Conservation (phyloP, 2,329 filamentous ascomycete species). For the Biscogniauxia marginata region DNA sequence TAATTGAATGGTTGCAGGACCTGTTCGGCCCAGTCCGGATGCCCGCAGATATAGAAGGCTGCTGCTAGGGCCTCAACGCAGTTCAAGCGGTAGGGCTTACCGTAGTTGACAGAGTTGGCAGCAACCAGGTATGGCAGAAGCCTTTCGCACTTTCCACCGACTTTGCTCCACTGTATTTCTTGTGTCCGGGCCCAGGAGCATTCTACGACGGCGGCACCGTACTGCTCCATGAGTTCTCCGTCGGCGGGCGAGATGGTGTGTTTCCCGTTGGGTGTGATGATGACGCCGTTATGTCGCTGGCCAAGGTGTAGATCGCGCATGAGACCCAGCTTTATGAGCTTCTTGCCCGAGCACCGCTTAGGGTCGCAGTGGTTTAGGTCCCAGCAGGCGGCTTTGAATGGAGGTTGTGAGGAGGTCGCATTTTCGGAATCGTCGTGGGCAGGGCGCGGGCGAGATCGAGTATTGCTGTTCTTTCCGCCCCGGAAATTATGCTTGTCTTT, state of each 20-base stretch:
- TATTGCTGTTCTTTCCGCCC: conserved; percentile 68
- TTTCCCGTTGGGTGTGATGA: conserved; percentile 94
- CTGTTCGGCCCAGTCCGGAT: conserved; percentile 84
- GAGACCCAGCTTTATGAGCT: conserved; percentile 84
- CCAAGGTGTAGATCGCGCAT: conserved; percentile 93
- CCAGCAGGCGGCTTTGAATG: conserved; percentile 95
- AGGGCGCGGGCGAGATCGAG: conserved; percentile 54
- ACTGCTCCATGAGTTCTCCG: conserved; percentile 75
- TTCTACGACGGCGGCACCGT: conserved; percentile 93
- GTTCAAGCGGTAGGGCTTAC: conserved; percentile 90
- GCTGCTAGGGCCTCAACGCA: conserved; percentile 94
- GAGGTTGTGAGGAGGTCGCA: conserved; percentile 41
- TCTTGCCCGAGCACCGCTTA: conserved; percentile 93
- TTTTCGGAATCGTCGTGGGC: conserved; percentile 39
- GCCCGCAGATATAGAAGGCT: conserved; percentile 89
- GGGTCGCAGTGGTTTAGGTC: conserved; percentile 97
- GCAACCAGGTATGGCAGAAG: conserved; percentile 92
- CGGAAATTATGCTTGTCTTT: conserved; percentile 75
- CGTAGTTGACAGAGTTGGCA: conserved; percentile 96
- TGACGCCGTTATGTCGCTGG: conserved; percentile 86
- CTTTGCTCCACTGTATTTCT: conserved; percentile 86
- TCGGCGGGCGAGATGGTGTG: conserved; percentile 81
- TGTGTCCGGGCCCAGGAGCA: conserved; percentile 93
- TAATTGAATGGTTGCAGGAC: conserved; percentile 85
- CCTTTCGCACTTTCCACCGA: conserved; percentile 90